A percentile compares a stretch with the other conserved stretches of the same genome.
phyloP scores from a whole-genome alignment of 305 asterid species.

The Plantago coronopus region DNA sequence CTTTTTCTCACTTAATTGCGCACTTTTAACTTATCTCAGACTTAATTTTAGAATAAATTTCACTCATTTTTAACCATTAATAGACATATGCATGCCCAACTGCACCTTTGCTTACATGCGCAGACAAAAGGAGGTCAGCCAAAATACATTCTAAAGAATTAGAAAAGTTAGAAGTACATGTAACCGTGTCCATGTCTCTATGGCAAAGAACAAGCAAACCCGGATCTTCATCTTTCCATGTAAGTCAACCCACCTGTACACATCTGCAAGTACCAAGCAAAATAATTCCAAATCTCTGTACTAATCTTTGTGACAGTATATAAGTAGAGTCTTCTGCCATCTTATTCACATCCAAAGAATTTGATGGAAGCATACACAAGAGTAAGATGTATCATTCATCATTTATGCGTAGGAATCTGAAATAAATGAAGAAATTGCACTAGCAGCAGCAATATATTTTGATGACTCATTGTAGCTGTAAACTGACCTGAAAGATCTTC shows the following conservation, averaged over 20 bases:
- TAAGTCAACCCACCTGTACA: constrained; percentile 77
- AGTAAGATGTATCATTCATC: constrained; percentile 11
- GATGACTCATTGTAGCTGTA: constrained; percentile 13
- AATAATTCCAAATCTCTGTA: constrained; percentile 2
- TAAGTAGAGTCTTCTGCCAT: neutral
- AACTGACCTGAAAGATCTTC: constrained; percentile 81
- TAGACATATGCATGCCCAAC: constrained; percentile 4
- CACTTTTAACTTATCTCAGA: neutral
- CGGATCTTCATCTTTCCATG: constrained; percentile 76
- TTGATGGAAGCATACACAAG: constrained; percentile 5
- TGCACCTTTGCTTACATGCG: constrained; percentile 10
- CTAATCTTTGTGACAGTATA: neutral
- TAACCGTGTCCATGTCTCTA: constrained; percentile 80
- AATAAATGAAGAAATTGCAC: constrained; percentile 12
- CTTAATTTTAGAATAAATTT: neutral
- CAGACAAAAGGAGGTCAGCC: constrained; percentile 13
- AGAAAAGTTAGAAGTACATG: constrained; percentile 47
- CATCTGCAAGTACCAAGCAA: constrained; percentile 60
- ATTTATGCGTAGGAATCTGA: constrained; percentile 12
- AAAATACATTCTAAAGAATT: constrained; percentile 17
- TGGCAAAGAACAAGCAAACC: constrained; percentile 85
- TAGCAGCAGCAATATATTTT: constrained; percentile 17
- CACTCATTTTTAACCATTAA: neutral
- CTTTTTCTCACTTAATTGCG: constrained; percentile 7
- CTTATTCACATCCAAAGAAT: constrained; percentile 7